Evolutionary conservation across 768 basidiomycete species (phyloP), one percentile per base, ranked within the genome.

Genomic region (Lactifluus piperatus): DNA sequence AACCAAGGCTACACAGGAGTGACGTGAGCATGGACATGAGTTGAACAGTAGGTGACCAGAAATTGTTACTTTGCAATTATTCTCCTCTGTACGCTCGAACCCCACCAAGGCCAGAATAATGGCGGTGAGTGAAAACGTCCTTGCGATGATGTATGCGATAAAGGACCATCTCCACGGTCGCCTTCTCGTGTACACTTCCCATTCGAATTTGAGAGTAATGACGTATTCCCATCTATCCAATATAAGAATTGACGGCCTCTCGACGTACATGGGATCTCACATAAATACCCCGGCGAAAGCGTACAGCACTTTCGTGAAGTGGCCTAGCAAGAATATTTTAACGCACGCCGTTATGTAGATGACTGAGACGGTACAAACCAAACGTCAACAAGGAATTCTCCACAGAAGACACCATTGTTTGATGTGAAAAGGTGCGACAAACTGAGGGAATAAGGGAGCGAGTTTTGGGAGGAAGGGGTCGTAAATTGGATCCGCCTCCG

Each of bases 161-260:
- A 63, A 52, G 14, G 62, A 63, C 62, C 62, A 63, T 47, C 62
- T 51, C 60, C 54, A 56, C 10, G 34, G 55, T 18, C 60, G 62
- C 26, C 29, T 24, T n/a, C 62, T 51, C 16, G 60, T 63, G 60
- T 51, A 63, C 14, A 63, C 45, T 39, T 57, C 54, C 60, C 49
- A 56, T 18, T 62, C 60, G 9, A 63, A 63, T 13, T 37, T 37
- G 6, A 63, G 45, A 0, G 62, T 52, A 5, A 32, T 62, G 10
- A 62, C 0, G 27, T 36, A 63, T 32, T 63, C 62, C 62, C 62
- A 63, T 26, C 62, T 63, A 26, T 11, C 16, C 22, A 0, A 27
- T 16, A 6, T 16, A 20, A 41, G 3, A 50, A 37, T 3, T 10
- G 3, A 34, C 11, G 5, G 36, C 8, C 10, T 14, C 3, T 29